phyloP scores from a whole-genome alignment of 169 alveolate genomes.

The Cryptosporidium sp. region DNA sequence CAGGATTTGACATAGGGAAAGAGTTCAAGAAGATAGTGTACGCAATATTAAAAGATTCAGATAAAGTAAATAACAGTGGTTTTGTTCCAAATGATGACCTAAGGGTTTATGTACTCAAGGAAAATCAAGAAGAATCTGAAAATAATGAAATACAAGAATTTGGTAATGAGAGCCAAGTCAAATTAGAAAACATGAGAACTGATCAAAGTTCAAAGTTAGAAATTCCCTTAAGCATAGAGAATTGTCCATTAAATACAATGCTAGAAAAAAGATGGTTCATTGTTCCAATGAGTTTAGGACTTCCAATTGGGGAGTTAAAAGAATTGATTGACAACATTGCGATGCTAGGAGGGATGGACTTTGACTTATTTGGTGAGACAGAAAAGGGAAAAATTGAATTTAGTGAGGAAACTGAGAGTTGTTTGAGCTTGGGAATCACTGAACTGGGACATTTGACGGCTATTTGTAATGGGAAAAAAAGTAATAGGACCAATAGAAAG shows the following conservation, averaged over 20 bases:
- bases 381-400: slow-evolving; percentile 31
- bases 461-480: slow-evolving; percentile 8
- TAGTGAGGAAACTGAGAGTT: slow-evolving; percentile 4
- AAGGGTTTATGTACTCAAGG: slow-evolving; percentile 19
- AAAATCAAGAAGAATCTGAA: not conserved
- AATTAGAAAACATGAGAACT: not conserved
- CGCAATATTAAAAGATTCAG: slow-evolving; percentile 1
- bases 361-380: slow-evolving; percentile 32
- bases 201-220: slow-evolving; percentile 11
- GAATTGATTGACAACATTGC: slow-evolving; percentile 40
- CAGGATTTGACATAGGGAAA: slow-evolving; percentile 49
- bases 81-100: slow-evolving; percentile 35
- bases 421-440: slow-evolving; percentile 22
- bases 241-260: slow-evolving; percentile 68
- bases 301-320: slow-evolving; percentile 9
- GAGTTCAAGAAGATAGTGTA: slow-evolving; percentile 50
- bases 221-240: slow-evolving; percentile 33
- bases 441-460: slow-evolving; percentile 37
- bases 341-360: slow-evolving; percentile 30
- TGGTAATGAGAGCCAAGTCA: not conserved
- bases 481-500: not conserved
- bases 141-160: not conserved
- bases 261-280: slow-evolving; percentile 56
- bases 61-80: slow-evolving; percentile 6
- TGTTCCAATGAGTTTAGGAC: slow-evolving; percentile 20